Conservation (phyloP, 257 asterid genomes). For the Solanum gandarillasii region DNA sequence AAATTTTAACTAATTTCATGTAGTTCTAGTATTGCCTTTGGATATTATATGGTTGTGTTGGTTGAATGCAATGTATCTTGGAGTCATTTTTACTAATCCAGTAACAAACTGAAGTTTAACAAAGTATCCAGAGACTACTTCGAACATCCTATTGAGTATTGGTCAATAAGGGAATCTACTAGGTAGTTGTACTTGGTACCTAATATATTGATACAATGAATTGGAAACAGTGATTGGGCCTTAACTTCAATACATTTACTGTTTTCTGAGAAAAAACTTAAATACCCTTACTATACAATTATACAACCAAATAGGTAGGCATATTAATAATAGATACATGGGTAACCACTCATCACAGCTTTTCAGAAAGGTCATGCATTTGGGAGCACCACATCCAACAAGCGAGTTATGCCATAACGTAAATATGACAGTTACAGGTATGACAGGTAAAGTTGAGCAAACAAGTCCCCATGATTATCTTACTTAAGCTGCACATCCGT, state of each 20-base stretch:
- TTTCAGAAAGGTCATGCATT: not conserved
- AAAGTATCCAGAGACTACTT: not conserved
- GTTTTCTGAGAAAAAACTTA: not conserved
- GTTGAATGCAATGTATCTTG: not conserved
- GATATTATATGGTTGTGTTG: not conserved
- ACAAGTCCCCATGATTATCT: not conserved
- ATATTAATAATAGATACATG: not conserved
- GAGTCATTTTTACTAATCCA: not conserved
- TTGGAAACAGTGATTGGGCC: not conserved
- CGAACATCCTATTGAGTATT: not conserved
- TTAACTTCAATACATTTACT: not conserved
- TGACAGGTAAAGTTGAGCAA: not conserved
- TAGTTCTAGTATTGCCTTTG: not conserved
- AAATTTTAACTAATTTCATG: not conserved
- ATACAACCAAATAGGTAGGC: not conserved
- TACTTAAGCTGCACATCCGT: not conserved
- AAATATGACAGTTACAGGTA: not conserved
- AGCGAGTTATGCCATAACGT: not conserved
- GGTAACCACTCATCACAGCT: not conserved
- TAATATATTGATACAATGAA: not conserved
- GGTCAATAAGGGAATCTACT: not conserved
- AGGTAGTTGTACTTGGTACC: not conserved
- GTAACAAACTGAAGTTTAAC: not conserved
- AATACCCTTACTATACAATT: not conserved
- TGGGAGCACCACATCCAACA: not conserved